Conservation (phyloP, 2,329 filamentous ascomycete genomes). For the Monosporascus sp. region DNA sequence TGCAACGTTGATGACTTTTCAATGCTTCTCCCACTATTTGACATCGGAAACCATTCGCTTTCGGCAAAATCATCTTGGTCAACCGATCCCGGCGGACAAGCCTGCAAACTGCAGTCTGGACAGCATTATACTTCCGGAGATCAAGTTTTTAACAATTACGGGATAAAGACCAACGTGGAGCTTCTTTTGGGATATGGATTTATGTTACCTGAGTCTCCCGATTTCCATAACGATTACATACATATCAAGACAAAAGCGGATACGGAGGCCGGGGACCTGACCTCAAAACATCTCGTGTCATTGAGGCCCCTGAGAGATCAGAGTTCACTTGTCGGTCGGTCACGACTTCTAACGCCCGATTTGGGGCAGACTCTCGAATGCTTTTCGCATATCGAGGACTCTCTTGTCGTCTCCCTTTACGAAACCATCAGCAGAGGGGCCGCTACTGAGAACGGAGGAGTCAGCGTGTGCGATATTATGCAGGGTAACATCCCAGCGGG, state of each 20-base stretch:
- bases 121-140: constrained; percentile 44
- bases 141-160: constrained; percentile 59
- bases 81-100: constrained; percentile 31
- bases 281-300: constrained; percentile 40
- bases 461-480: constrained; percentile 34
- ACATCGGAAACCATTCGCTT: constrained; percentile 67
- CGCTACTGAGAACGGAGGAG: constrained; percentile 11
- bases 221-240: constrained; percentile 55
- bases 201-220: constrained; percentile 41
- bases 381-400: constrained; percentile 48
- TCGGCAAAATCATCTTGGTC: constrained; percentile 52
- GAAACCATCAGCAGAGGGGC: constrained; percentile 22
- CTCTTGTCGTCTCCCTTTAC: constrained; percentile 47
- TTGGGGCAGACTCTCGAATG: constrained; percentile 30
- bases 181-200: constrained; percentile 61
- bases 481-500: constrained; percentile 37
- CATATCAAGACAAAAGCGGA: constrained; percentile 46
- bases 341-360: constrained; percentile 31
- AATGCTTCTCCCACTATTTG: constrained; percentile 64
- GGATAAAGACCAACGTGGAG: constrained; percentile 68
- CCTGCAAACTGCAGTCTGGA: constrained; percentile 39
- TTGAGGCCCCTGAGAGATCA: constrained; percentile 41
- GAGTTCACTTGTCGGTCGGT: constrained; percentile 42
- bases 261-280: constrained; percentile 20
- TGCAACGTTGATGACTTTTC: constrained; percentile 56